phyloP scores from a whole-genome alignment of 495 filamentous ascomycete genomes.

The Penicillium pulvis region DNA sequence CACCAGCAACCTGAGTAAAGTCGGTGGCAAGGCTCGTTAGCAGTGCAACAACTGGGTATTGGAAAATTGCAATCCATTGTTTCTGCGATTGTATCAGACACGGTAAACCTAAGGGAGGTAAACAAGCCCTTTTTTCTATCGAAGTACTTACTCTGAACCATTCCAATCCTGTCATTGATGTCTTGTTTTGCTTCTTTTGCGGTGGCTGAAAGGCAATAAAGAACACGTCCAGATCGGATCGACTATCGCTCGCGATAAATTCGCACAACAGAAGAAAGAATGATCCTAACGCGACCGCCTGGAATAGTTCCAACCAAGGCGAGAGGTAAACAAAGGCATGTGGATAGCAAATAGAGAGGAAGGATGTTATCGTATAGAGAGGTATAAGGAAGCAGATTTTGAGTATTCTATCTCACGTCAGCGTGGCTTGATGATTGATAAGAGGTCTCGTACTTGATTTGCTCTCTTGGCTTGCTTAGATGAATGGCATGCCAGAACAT shows the following conservation, averaged over 20 bases:
- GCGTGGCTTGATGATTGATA: neutral
- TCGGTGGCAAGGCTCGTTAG: slow-evolving; percentile 26
- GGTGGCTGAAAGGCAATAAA: slow-evolving; percentile 26
- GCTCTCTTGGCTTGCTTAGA: slow-evolving; percentile 33
- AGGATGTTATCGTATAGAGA: slow-evolving; percentile 31
- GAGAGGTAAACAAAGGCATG: slow-evolving; percentile 28
- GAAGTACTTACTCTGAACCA: slow-evolving; percentile 25
- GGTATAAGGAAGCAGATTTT: slow-evolving; percentile 28
- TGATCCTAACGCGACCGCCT: slow-evolving; percentile 29
- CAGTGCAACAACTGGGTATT: slow-evolving; percentile 33
- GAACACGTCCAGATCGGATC: slow-evolving; percentile 19
- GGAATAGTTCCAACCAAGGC: slow-evolving; percentile 33
- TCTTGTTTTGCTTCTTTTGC: slow-evolving; percentile 12
- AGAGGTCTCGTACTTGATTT: slow-evolving; percentile 28
- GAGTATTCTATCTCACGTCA: slow-evolving; percentile 26
- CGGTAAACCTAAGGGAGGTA: neutral
- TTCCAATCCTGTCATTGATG: slow-evolving; percentile 10
- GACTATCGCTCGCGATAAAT: slow-evolving; percentile 24
- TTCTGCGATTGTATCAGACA: neutral
- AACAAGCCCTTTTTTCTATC: neutral
- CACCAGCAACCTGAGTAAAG: slow-evolving; percentile 33
- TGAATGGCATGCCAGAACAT: slow-evolving; percentile 30
- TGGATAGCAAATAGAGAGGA: slow-evolving; percentile 30
- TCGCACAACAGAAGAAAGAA: slow-evolving; percentile 40
- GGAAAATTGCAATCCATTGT: slow-evolving; percentile 32